phyloP scores from a whole-genome alignment of 2,329 filamentous ascomycete species.

The Xylaria sp. region DNA sequence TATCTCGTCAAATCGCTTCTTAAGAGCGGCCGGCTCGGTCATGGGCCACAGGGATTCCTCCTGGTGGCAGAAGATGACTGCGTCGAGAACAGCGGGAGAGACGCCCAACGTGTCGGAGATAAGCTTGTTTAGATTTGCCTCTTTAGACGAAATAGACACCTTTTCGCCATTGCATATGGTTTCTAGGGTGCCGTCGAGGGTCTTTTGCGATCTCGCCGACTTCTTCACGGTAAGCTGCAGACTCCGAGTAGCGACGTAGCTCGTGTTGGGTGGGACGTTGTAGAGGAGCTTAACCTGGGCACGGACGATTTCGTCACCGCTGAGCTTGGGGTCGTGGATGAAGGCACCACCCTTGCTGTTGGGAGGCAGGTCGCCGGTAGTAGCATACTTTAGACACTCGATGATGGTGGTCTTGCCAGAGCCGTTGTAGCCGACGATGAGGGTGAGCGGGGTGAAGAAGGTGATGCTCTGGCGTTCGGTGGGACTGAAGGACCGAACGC shows the following conservation, averaged over 20 bases:
- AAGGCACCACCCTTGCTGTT: constrained; percentile 93
- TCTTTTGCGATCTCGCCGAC: constrained; percentile 78
- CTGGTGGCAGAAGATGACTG: constrained; percentile 98
- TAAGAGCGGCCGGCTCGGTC: constrained; percentile 85
- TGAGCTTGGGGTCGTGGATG: constrained; percentile 94
- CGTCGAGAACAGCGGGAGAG: constrained; percentile 88
- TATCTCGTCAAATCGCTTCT: constrained; percentile 97
- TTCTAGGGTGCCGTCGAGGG: constrained; percentile 81
- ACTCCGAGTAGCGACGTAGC: constrained; percentile 85
- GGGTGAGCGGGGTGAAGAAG: constrained; percentile 89
- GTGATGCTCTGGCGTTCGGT: constrained; percentile 79
- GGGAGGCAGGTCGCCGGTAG: constrained; percentile 90
- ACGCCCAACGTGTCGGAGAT: constrained; percentile 91
- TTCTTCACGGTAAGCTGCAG: constrained; percentile 91
- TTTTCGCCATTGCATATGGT: constrained; percentile 84
- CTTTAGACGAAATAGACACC: constrained; percentile 79
- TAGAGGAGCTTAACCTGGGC: constrained; percentile 94
- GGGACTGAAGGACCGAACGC: constrained; percentile 86
- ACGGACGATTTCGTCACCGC: constrained; percentile 81
- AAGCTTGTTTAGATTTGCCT: constrained; percentile 83
- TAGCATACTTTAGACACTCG: constrained; percentile 97
- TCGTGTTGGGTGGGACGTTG: constrained; percentile 78
- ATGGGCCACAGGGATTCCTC: constrained; percentile 98
- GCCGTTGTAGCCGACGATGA: constrained; percentile 97
- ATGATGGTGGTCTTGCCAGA: constrained; percentile 99